These are phyloP conservation scores for Eimeria praecox DNA, from an alignment of 169 alveolate genomes.

Conservation along the genomic window DNA sequence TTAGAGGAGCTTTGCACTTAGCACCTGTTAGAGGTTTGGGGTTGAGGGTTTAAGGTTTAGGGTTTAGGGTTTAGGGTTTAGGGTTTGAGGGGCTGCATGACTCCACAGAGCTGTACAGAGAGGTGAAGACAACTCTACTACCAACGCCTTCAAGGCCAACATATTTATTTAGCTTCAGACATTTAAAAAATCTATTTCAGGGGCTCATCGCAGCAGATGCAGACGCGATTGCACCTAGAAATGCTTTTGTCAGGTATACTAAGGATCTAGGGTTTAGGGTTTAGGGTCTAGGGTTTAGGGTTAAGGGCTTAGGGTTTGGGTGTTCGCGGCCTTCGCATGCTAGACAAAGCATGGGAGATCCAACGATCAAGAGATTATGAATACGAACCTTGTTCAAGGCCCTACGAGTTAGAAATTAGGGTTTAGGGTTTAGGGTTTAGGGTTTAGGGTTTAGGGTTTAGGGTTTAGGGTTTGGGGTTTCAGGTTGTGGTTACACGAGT, in stretches of 20 bases:
- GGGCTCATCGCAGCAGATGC: conserved; percentile 88
- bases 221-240: conserved; percentile 23
- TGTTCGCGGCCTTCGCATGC: too few relatives aligned
- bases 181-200: conserved; percentile 95
- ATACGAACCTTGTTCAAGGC: too few relatives aligned
- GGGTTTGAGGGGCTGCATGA: neutral
- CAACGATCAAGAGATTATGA: neutral
- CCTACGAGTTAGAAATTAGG: neutral
- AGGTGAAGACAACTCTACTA: conserved; percentile 93
- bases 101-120: conserved; percentile 90
- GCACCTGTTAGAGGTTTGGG: neutral
- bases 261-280: conserved; percentile 68
- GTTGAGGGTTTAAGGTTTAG: neutral
- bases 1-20: too few relatives aligned
- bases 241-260: conserved; percentile 83
- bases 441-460: conserved; percentile 28
- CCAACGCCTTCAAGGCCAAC: conserved; percentile 97
- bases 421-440: conserved; percentile 35
- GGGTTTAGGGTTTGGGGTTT: conserved; percentile 21
- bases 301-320: neutral
- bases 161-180: conserved; percentile 97
- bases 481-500: conserved; percentile 97
- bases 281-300: conserved; percentile 15
- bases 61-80: neutral
- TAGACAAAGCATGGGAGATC: neutral